phyloP scores from a whole-genome alignment of 2,329 filamentous ascomycete species.

The Teratosphaeria zuluensis region DNA sequence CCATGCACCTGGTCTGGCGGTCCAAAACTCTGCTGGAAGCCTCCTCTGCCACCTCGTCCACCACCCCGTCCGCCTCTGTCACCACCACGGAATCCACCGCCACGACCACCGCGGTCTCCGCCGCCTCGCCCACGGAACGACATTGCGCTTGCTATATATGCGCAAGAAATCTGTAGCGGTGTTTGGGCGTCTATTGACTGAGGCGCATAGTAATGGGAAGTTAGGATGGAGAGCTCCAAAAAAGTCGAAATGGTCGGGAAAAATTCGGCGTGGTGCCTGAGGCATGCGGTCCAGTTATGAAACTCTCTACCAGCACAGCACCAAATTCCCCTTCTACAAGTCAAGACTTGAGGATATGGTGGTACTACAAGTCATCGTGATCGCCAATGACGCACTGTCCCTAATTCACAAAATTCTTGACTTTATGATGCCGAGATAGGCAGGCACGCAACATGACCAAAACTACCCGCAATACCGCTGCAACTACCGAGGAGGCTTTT shows the following conservation, averaged over 20 bases:
- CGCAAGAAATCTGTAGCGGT: neutral
- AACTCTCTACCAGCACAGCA: neutral
- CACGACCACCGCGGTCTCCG: conserved; percentile 14
- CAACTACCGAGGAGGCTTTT: conserved; percentile 19
- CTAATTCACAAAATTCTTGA: neutral
- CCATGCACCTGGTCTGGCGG: conserved; percentile 32
- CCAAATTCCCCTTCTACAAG: neutral
- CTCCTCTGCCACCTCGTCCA: conserved; percentile 21
- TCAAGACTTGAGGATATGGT: no score
- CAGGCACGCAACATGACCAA: neutral
- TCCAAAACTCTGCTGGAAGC: conserved; percentile 31
- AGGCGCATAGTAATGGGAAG: neutral
- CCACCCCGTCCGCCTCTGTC: conserved; percentile 14
- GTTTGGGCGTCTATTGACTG: neutral
- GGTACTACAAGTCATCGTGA: no score
- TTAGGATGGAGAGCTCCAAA: neutral
- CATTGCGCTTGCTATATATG: neutral
- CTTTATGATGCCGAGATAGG: neutral
- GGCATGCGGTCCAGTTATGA: neutral
- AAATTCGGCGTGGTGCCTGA: neutral
- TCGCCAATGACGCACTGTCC: neutral
- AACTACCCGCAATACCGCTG: neutral
- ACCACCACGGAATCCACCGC: conserved; percentile 5
- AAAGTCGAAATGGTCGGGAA: neutral
- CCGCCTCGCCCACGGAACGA: conserved; percentile 15